Percentiles rank a stretch among this genome's conserved stretches.
Conservation (phyloP, 805 yeast genomes). For the Alloascoidea hylecoeti region DNA sequence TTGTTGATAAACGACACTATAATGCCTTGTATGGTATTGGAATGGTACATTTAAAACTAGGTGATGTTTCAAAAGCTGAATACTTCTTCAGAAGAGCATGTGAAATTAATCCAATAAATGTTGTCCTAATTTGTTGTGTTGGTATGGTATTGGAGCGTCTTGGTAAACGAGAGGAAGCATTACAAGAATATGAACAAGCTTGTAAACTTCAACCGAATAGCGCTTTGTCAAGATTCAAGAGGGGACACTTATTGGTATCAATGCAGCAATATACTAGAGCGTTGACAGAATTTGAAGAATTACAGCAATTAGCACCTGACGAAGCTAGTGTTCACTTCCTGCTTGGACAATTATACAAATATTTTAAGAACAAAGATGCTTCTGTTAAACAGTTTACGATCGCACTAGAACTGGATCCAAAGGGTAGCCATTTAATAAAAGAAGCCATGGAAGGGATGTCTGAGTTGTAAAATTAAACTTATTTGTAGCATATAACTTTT, state of each 20-base stretch:
- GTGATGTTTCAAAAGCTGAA: slow-evolving; percentile 74
- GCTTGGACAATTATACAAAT: slow-evolving; percentile 75
- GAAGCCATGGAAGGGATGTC: slow-evolving; percentile 53
- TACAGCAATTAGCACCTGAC: slow-evolving; percentile 75
- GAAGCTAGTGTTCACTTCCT: slow-evolving; percentile 89
- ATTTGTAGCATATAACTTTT: too few species aligned
- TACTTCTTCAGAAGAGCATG: slow-evolving; percentile 80
- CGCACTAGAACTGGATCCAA: slow-evolving; percentile 86
- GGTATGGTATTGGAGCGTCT: slow-evolving; percentile 85
- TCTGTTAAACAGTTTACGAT: slow-evolving; percentile 81
- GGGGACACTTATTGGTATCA: slow-evolving; percentile 67
- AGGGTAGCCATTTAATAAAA: slow-evolving; percentile 72
- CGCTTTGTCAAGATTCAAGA: slow-evolving; percentile 77
- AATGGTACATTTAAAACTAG: slow-evolving; percentile 79
- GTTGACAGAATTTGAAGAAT: slow-evolving; percentile 54
- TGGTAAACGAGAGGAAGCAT: slow-evolving; percentile 54
- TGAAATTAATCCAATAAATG: slow-evolving; percentile 80
- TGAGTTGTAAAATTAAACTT: not conserved
- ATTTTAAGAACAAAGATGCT: slow-evolving; percentile 53
- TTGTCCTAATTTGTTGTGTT: slow-evolving; percentile 79
- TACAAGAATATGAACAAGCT: slow-evolving; percentile 73
- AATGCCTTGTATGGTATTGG: slow-evolving; percentile 95
- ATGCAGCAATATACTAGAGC: slow-evolving; percentile 65
- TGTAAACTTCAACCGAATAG: slow-evolving; percentile 72
- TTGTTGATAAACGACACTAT: slow-evolving; percentile 71